phyloP scores from a whole-genome alignment of 208 protist genomes.

The Wallacemonas rigidus region DNA sequence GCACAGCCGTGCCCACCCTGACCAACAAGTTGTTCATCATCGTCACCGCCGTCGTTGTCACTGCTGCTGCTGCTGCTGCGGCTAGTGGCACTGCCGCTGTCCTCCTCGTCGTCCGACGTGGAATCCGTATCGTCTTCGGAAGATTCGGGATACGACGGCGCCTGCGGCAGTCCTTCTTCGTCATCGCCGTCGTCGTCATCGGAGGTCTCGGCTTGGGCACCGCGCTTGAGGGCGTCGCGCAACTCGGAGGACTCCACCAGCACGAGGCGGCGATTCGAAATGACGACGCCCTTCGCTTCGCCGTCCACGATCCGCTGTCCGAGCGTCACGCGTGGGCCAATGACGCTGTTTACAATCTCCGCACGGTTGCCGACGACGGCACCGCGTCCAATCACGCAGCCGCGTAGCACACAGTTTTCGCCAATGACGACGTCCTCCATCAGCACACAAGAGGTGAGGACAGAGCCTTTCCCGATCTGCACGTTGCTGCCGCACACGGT shows the following conservation, averaged over 20 bases:
- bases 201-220: background rate
- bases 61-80: conserved; percentile 18
- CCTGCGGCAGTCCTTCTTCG: background rate
- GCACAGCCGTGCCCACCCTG: conserved; percentile 33
- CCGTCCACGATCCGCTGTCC: conserved; percentile 34
- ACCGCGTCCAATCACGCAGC: conserved; percentile 57
- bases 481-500: conserved; percentile 61
- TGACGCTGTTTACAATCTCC: conserved; percentile 58
- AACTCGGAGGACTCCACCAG: background rate
- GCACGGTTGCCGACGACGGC: conserved; percentile 48
- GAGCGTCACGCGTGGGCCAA: conserved; percentile 46
- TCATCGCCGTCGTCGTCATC: background rate
- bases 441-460: conserved; percentile 67
- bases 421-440: conserved; percentile 68
- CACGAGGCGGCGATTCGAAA: conserved; percentile 3
- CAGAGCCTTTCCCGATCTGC: conserved; percentile 51
- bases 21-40: conserved; percentile 45
- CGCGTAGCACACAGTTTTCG: conserved; percentile 45
- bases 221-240: background rate
- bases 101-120: conserved; percentile 17
- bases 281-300: conserved; percentile 19
- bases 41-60: background rate
- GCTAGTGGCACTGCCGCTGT: conserved; percentile 17
- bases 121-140: background rate
- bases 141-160: conserved; percentile 5